phyloP scores from a whole-genome alignment of 1,139 yeast genomes.

The Geotrichum histeridarum region DNA sequence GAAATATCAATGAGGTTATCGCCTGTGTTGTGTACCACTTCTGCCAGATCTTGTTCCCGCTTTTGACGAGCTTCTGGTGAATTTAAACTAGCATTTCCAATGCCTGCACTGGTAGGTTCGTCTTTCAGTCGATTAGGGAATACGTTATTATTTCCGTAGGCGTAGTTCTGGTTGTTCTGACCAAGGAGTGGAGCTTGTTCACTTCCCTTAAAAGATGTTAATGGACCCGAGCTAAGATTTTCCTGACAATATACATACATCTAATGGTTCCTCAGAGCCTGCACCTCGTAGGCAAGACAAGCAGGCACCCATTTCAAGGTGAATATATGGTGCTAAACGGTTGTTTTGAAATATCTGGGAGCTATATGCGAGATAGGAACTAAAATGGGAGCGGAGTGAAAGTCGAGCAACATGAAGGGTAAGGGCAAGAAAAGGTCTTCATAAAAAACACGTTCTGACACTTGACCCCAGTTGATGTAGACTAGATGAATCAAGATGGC shows the following conservation, averaged over 20 bases:
- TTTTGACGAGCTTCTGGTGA: slow-evolving; percentile 21
- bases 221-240: background rate
- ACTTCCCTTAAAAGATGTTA: background rate
- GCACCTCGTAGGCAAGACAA: slow-evolving; percentile 24
- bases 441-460: too few relatives aligned
- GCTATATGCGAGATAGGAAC: background rate
- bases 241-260: background rate
- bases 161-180: slow-evolving; percentile 13
- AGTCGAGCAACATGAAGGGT: too few relatives aligned
- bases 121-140: slow-evolving; percentile 6
- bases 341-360: background rate
- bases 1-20: slow-evolving; percentile 28
- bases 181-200: slow-evolving; percentile 22
- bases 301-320: slow-evolving; percentile 27
- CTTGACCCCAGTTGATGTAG: too few relatives aligned
- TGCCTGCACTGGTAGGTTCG: slow-evolving; percentile 9
- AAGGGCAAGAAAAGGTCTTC: too few relatives aligned
- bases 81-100: background rate
- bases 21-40: slow-evolving; percentile 28
- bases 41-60: slow-evolving; percentile 24
- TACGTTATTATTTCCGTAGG: slow-evolving; percentile 10
- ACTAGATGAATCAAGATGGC: background rate
- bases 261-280: slow-evolving; percentile 21
- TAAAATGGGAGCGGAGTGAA: too few relatives aligned
- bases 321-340: background rate